These are phyloP conservation scores for Pseudogymnoascus sp. DNA, from an alignment of 2,329 filamentous ascomycete genomes.

Conservation along the genomic window DNA sequence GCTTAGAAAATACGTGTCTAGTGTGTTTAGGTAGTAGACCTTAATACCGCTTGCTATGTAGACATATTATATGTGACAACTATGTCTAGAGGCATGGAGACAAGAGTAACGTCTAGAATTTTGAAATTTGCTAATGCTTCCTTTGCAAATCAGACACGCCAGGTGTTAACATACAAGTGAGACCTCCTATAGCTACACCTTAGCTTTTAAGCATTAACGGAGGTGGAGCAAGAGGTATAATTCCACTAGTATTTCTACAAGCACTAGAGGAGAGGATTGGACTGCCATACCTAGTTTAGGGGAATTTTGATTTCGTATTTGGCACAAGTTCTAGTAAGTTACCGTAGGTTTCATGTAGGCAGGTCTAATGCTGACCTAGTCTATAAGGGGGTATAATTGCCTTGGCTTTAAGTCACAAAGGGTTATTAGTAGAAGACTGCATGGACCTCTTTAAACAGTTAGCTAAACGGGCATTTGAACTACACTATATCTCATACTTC, in stretches of 20 bases:
- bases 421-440: constrained; percentile 16
- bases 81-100: constrained; percentile 26
- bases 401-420: constrained; percentile 16
- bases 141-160: constrained; percentile 21
- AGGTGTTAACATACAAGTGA: constrained; percentile 20
- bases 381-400: constrained; percentile 18
- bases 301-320: constrained; percentile 21
- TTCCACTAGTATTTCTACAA: constrained; percentile 19
- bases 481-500: constrained; percentile 8
- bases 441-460: constrained; percentile 16
- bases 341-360: not conserved
- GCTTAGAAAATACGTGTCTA: constrained; percentile 15
- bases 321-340: constrained; percentile 22
- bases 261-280: constrained; percentile 18
- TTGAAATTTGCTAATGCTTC: constrained; percentile 22
- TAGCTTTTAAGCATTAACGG: constrained; percentile 31
- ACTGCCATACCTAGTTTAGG: constrained; percentile 15
- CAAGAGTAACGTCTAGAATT: constrained; percentile 19
- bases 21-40: constrained; percentile 15
- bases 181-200: constrained; percentile 29
- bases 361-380: constrained; percentile 7
- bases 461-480: constrained; percentile 17
- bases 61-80: constrained; percentile 29
- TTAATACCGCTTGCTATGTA: constrained; percentile 23
- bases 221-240: constrained; percentile 23